These are phyloP conservation scores for Ambispora gerdemannii DNA, from an alignment of 192 early-diverging fungal genomes.

Conservation along the genomic window DNA sequence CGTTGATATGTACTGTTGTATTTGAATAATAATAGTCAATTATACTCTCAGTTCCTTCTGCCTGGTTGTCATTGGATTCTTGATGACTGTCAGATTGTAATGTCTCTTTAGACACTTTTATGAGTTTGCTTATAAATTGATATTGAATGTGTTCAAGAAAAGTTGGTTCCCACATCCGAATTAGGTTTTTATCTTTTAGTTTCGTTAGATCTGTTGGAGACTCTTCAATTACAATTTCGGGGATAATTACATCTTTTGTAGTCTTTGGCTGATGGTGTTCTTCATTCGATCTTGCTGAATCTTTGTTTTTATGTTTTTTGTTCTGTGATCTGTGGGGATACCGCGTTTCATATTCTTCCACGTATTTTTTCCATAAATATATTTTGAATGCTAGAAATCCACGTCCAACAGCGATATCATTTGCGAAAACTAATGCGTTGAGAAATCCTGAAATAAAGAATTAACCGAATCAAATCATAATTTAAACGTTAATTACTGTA, in stretches of 20 bases:
- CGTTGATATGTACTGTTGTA: no score
- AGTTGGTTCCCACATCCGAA: neutral
- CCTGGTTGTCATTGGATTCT: no score
- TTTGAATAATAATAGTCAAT: no score
- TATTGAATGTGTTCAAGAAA: neutral
- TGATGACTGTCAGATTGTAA: no score
- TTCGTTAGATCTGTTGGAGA: neutral
- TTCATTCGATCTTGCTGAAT: neutral
- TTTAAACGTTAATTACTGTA: neutral
- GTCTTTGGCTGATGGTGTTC: neutral
- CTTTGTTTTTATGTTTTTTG: neutral
- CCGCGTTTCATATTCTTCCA: neutral
- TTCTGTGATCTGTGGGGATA: constrained; percentile 8
- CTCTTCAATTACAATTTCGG: neutral
- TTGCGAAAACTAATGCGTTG: neutral
- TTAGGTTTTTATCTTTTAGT: neutral
- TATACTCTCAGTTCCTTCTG: no score
- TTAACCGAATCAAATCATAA: neutral
- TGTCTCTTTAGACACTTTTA: neutral
- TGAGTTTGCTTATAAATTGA: neutral
- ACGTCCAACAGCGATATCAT: neutral
- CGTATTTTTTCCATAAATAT: constrained; percentile 5
- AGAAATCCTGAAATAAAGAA: neutral
- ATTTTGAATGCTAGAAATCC: neutral
- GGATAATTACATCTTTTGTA: neutral